Percentiles rank a stretch among this genome's conserved stretches.
These are phyloP conservation scores for Esteya vermicola DNA, from an alignment of 2,329 filamentous ascomycete genomes.

Conservation along the genomic window DNA sequence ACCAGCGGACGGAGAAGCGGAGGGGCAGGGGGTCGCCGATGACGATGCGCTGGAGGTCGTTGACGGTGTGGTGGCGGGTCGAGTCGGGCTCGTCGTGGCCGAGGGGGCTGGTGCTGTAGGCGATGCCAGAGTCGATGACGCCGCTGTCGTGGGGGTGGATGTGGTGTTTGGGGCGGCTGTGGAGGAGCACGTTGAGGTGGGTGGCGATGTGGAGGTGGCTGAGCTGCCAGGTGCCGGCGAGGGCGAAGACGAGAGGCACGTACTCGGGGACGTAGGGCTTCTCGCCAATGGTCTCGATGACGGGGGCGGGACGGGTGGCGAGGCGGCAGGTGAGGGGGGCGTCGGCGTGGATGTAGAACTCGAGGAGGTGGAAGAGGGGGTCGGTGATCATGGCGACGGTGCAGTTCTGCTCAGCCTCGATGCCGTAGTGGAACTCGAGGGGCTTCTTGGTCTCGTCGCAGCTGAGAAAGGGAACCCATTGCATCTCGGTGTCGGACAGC, in stretches of 20 bases:
- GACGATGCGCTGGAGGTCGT: conserved; percentile 47
- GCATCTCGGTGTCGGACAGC: conserved; percentile 63
- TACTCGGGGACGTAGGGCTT: conserved; percentile 40
- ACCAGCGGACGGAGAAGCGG: conserved; percentile 74
- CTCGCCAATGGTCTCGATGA: conserved; percentile 40
- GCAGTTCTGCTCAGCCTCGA: conserved; percentile 71
- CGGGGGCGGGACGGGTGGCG: conserved; percentile 54
- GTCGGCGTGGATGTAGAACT: conserved; percentile 97
- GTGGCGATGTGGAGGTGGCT: conserved; percentile 86
- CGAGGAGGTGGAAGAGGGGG: conserved; percentile 74
- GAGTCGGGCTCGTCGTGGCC: conserved; percentile 31
- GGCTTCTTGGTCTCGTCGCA: conserved; percentile 80
- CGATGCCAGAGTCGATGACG: conserved; percentile 73
- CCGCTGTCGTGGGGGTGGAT: conserved; percentile 53
- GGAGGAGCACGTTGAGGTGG: conserved; percentile 78
- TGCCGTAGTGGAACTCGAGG: conserved; percentile 75
- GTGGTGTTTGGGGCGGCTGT: conserved; percentile 50
- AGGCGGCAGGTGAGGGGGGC: conserved; percentile 85
- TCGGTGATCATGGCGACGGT: conserved; percentile 66
- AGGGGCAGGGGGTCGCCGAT: conserved; percentile 78
- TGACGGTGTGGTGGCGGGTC: conserved; percentile 17
- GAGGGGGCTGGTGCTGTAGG: conserved; percentile 68
- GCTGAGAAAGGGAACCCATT: conserved; percentile 81
- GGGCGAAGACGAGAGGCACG: conserved; percentile 74
- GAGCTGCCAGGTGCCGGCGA: conserved; percentile 77